phyloP scores from a whole-genome alignment of 1,284 basidiomycete genomes.

The Malassezia sympodialis region DNA sequence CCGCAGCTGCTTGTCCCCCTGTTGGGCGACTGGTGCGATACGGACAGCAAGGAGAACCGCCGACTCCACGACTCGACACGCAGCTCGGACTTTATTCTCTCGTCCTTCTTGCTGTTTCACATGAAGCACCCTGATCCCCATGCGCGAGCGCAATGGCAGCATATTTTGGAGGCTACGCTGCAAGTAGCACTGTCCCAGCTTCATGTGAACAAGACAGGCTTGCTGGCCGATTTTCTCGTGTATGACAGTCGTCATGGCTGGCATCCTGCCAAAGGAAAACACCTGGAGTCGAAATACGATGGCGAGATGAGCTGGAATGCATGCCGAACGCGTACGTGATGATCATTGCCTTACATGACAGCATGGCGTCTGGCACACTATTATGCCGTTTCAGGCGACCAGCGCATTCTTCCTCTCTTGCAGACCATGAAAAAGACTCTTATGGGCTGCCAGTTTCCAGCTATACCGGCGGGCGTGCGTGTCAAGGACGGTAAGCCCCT shows the following conservation, averaged over 20 bases:
- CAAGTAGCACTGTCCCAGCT: conserved; percentile 16
- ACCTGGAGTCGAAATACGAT: conserved; percentile 33
- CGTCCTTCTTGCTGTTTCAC: conserved; percentile 28
- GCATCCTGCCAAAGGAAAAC: conserved; percentile 22
- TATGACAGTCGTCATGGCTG: conserved; percentile 19
- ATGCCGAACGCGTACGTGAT: conserved; percentile 28
- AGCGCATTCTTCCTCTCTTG: conserved; percentile 26
- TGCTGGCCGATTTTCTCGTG: conserved; percentile 33
- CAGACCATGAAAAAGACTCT: conserved; percentile 25
- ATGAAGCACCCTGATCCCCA: conserved; percentile 19
- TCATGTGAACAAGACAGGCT: conserved; percentile 13
- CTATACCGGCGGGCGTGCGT: conserved; percentile 29
- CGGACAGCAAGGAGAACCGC: conserved; percentile 17
- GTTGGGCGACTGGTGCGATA: conserved; percentile 38
- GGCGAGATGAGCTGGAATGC: conserved; percentile 39
- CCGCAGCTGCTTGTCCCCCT: conserved; percentile 26
- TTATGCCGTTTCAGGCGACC: conserved; percentile 29
- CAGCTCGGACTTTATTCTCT: conserved; percentile 34
- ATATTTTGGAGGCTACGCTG: conserved; percentile 27
- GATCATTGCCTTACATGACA: conserved; percentile 1
- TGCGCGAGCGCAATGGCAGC: conserved; percentile 23
- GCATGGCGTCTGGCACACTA: conserved; percentile 38
- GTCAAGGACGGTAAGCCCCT: conserved; percentile 19
- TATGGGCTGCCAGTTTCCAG: conserved; percentile 21
- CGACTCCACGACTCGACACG: conserved; percentile 31